Evolutionary conservation across 2,329 filamentous ascomycete genomes (phyloP).

Genomic region (Arthrobotrys megalospora): DNA sequence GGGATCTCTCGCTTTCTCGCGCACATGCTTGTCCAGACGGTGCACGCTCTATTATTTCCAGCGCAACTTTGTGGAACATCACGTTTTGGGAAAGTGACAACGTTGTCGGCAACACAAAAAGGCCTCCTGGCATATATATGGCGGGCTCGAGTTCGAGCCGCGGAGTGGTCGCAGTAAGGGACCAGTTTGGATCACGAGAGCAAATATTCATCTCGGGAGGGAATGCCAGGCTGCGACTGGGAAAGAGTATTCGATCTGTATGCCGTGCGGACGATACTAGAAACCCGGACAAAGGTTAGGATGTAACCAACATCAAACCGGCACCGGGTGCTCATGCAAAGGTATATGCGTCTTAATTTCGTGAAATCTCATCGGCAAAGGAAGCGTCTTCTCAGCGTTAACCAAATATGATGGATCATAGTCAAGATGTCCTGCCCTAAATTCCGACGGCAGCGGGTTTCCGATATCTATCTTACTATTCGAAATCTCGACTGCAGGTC

Average conservation of each 20-base stretch:
- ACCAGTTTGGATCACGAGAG: neutral
- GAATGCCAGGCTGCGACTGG: neutral
- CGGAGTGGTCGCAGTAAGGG: slow-evolving; percentile 15
- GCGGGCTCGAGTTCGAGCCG: neutral
- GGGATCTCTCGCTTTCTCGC: slow-evolving; percentile 17
- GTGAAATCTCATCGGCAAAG: neutral
- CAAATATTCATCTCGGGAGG: neutral
- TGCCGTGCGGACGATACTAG: neutral
- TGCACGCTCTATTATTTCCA: neutral
- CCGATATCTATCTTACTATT: neutral
- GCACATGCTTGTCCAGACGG: slow-evolving; percentile 2
- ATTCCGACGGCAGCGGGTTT: neutral
- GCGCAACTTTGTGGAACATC: slow-evolving; percentile 25
- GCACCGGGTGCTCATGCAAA: neutral
- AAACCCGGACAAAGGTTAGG: neutral
- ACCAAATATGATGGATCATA: neutral
- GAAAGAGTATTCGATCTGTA: no score
- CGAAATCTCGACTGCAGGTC: neutral
- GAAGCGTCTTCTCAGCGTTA: neutral
- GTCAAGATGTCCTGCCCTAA: neutral
- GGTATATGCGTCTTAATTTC: slow-evolving; percentile 1
- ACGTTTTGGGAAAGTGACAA: slow-evolving; percentile 53
- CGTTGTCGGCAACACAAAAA: slow-evolving; percentile 55
- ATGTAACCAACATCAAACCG: slow-evolving; percentile 18
- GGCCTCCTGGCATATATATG: slow-evolving; percentile 2